Base-by-base conservation (phyloP, 768 basidiomycete genomes). In the Fomitopsis pulvina region DNA sequence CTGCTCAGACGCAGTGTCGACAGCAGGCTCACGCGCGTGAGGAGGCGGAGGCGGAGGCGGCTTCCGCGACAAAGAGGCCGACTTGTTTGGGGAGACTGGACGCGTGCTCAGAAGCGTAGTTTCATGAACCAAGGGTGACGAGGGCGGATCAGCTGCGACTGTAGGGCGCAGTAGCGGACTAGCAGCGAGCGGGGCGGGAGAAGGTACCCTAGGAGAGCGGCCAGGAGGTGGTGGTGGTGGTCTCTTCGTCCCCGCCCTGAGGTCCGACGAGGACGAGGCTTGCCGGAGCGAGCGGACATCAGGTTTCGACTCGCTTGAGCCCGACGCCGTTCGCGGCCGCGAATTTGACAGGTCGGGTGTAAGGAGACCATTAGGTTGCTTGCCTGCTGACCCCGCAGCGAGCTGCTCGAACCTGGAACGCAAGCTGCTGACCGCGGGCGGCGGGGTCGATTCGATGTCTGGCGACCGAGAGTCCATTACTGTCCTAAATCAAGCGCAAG, bases 371-470 rank as follows among this genome's bases (percentile, higher is more conserved):
- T 55, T 50, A 24, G 26, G 30, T 28, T 44, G 43, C 38, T 56
- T 56, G 50, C 53, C 48, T 25, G 53, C 27, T 29, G 24, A 14
- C 2, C 48, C 6, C 9, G 54, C 18, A 3, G 85, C 81, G 22
- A 87, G 67, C 57, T 80, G 76, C 61, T 90, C 87, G 59, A 88
- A 90, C 59, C 71, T 78, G 26, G 83, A 85, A 40, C 78, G 77
- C 16, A 90, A 71, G 52, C 74, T 85, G 64, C 76, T 82, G 47
- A 89, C 85, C 2, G 85, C 80, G 32, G 78, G 78, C 16, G 75
- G 69, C 30, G 81, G 72, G 3, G 68, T 70, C 18, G 76, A 74
- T 63, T 85, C 79, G 54, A 82, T 70, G 53, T 74, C 54, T 41
- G 59, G 57, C 30, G 52, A 47, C n/a, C 52, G n/a, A 21, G 55